Evolutionary conservation across 1,139 yeast species (phyloP).

Genomic region (Nadsonia starkeyi-henricii): DNA sequence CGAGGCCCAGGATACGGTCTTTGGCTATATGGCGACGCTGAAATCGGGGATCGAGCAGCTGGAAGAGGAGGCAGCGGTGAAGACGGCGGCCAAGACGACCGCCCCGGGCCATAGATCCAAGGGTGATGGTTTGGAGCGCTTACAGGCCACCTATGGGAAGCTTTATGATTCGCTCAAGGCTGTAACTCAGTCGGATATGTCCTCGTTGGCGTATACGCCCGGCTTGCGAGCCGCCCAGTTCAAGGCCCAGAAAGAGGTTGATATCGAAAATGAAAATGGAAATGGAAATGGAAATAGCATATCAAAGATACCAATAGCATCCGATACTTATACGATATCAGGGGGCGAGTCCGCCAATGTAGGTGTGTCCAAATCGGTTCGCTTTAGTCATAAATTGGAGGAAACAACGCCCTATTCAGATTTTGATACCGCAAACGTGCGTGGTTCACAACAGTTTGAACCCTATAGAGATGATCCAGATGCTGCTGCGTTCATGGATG

Average conservation of each 20-base stretch:
- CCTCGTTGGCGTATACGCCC: background rate
- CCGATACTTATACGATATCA: background rate
- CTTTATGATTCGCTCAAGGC: background rate
- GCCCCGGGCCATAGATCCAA: too few relatives aligned
- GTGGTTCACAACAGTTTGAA: constrained; percentile 15
- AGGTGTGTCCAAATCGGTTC: constrained; percentile 19
- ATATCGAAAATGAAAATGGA: background rate
- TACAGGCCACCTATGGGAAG: background rate
- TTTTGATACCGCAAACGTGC: constrained; percentile 2
- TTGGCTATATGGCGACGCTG: background rate
- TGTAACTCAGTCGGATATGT: background rate
- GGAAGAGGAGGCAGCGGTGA: constrained; percentile 5
- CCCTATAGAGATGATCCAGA: constrained; percentile 36
- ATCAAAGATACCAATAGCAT: background rate
- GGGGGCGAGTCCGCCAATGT: background rate
- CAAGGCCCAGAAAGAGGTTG: background rate
- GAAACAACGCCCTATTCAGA: constrained; percentile 11
- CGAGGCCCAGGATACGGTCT: constrained; percentile 6
- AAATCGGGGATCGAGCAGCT: constrained; percentile 1
- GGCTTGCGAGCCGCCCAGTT: background rate
- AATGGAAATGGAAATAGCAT: too few relatives aligned
- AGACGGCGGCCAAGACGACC: constrained; percentile 4
- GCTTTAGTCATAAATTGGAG: constrained; percentile 25
- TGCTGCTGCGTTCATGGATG: constrained; percentile 13
- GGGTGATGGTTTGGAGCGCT: background rate